Evolutionary conservation across 2,329 filamentous ascomycete genomes (phyloP).

Genomic region (Lizonia empirigonia): DNA sequence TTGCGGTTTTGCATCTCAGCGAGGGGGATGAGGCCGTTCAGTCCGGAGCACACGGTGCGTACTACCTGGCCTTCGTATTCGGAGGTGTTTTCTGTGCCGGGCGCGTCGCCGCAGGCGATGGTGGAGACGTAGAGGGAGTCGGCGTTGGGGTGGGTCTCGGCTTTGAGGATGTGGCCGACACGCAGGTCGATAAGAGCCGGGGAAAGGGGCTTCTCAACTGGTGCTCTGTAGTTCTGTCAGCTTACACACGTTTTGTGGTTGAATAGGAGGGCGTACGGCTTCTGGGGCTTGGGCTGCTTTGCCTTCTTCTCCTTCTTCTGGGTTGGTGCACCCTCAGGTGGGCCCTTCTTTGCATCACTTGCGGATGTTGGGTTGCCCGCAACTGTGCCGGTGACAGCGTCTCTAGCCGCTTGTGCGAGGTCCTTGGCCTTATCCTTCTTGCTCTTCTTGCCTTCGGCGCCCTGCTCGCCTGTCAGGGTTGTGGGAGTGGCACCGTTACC

Average conservation of each 20-base stretch:
- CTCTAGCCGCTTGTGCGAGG: constrained; percentile 60
- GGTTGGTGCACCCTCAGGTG: constrained; percentile 51
- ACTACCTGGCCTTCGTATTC: constrained; percentile 91
- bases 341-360: constrained; percentile 15
- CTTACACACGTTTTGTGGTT: not conserved
- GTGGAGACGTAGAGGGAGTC: constrained; percentile 96
- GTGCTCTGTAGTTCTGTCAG: constrained; percentile 47
- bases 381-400: constrained; percentile 56
- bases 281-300: constrained; percentile 77
- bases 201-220: constrained; percentile 76
- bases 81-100: constrained; percentile 84
- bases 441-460: constrained; percentile 52
- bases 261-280: constrained; percentile 41
- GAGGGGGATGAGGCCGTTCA: constrained; percentile 90
- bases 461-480: constrained; percentile 39
- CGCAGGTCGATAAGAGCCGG: constrained; percentile 91
- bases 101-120: constrained; percentile 88
- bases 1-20: constrained; percentile 97
- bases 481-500: constrained; percentile 56
- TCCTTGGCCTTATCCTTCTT: constrained; percentile 55
- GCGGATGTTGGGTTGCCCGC: constrained; percentile 46
- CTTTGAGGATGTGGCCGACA: constrained; percentile 96
- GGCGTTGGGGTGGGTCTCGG: constrained; percentile 92
- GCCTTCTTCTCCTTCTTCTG: constrained; percentile 86
- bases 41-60: constrained; percentile 93